Evolutionary conservation across 768 basidiomycete genomes (phyloP), one percentile per base, ranked within the genome.

Genomic region (Boletus vinaceobasis): DNA sequence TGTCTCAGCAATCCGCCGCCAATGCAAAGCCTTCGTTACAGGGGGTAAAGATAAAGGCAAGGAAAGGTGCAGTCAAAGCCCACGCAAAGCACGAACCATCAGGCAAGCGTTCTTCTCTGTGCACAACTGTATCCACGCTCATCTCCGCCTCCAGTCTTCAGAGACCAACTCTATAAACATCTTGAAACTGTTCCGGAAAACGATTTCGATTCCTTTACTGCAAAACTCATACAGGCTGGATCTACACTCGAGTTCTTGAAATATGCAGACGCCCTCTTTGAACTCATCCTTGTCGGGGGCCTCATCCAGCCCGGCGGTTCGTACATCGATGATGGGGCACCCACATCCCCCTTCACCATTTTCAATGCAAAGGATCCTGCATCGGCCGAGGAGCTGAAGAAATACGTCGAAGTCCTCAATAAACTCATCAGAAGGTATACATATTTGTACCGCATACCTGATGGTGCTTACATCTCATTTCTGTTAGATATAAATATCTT

Each of bases 211-310:
- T 77, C 82, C 13, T 86, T 88, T 70, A 73, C 86, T 43, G 80
- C 84, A 65, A 93, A 93, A 74, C 84, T 99, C 65, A 82, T 93
- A 63, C 88, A 90, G 72, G 94, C 95, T 53, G 96, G 95, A 40
- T 85, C 88, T 26, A 87, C 90, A 46, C 88, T 99, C 72, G 97
- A 99, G 75, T 88, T 85, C 67, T 85, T 95, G 73, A 97, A 97
- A 77, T 98, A 98, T 86, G 90, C 93, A 74, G 94, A 97, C 65
- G 82, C 88, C 52, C 86, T 98, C 65, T 98, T 97, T 74, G 95
- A 99, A 75, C 84, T 97, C 77, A 81, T 98, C 69, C 83, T 99
- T 66, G 88, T 94, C 67, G 96, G 96, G 46, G 93, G 93, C 39
- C 87, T 99, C 59, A 85, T 99, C 64, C 95, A 98, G 74, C 97